Conservation (phyloP, 2,329 filamentous ascomycete genomes). For the Thelonectria blattea region DNA sequence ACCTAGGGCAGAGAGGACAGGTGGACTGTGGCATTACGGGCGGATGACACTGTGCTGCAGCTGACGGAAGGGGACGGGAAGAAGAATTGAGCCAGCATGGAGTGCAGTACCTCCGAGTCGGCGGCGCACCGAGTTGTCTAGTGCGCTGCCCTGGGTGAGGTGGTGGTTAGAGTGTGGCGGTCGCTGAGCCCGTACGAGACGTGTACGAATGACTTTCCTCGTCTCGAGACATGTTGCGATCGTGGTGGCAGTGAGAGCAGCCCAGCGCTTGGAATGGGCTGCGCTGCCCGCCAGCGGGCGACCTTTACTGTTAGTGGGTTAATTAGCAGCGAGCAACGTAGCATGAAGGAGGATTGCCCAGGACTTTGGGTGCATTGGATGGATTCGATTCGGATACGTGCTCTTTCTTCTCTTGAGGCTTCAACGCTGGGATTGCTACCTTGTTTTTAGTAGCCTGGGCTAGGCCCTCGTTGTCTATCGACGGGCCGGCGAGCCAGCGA, state of each 20-base stretch:
- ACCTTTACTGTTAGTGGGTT: constrained; percentile 1
- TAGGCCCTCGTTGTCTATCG: background rate
- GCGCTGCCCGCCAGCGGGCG: constrained; percentile 10
- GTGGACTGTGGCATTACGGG: background rate
- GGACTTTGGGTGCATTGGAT: constrained; percentile 6
- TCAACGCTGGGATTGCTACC: background rate
- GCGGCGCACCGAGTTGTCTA: background rate
- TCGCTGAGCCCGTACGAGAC: background rate
- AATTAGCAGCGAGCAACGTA: constrained; percentile 3
- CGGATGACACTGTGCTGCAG: constrained; percentile 7
- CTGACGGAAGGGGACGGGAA: background rate
- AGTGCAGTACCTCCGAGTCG: background rate
- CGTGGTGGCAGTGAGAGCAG: background rate
- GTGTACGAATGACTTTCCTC: background rate
- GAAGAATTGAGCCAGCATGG: too few relatives aligned
- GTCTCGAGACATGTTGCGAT: background rate
- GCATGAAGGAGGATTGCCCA: background rate
- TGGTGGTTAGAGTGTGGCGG: background rate
- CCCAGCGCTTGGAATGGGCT: constrained; percentile 1
- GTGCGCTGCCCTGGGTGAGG: too few relatives aligned
- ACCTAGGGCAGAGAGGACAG: constrained; percentile 17
- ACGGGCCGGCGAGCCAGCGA: constrained; percentile 3
- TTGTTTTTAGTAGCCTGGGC: background rate
- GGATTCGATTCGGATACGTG: background rate
- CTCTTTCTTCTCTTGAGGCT: background rate